phyloP scores from a whole-genome alignment of 75 land plant species.

The Ceratopteris richardii region DNA sequence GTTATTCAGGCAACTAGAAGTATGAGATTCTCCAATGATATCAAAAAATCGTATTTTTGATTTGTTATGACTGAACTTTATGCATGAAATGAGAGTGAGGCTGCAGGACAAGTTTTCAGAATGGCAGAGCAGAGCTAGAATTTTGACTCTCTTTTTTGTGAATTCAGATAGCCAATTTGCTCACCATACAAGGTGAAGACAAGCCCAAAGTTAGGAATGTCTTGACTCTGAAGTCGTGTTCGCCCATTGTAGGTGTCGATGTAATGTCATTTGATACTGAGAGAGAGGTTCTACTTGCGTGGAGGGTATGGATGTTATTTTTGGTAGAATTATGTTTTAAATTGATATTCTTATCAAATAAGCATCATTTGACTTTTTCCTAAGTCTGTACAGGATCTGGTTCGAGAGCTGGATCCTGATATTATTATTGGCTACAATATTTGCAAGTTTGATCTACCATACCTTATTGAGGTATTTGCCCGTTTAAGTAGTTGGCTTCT shows the following conservation, averaged over 20 bases:
- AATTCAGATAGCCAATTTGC: constrained; percentile 80
- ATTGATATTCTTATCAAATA: constrained; percentile 1
- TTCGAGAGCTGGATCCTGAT: constrained; percentile 90
- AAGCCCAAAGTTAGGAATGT: constrained; percentile 89
- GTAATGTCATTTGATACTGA: constrained; percentile 95
- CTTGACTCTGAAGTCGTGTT: constrained; percentile 92
- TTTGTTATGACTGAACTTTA: too few species aligned
- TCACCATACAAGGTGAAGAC: constrained; percentile 87
- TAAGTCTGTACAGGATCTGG: constrained; percentile 54
- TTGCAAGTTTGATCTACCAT: constrained; percentile 98
- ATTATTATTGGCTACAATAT: constrained; percentile 97
- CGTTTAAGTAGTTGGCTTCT: too few species aligned
- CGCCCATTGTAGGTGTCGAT: constrained; percentile 98
- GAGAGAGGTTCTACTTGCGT: constrained; percentile 83
- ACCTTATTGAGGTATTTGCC: constrained; percentile 73
- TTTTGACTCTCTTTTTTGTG: constrained; percentile 1
- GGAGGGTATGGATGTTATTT: constrained; percentile 61
- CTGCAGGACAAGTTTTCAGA: not conserved
- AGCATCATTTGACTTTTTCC: not conserved
- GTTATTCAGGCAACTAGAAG: too few species aligned
- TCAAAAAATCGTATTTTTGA: too few species aligned
- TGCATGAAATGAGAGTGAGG: too few species aligned
- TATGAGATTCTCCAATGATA: too few species aligned
- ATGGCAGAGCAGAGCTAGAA: not conserved
- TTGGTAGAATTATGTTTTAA: constrained; percentile 5